Evolutionary conservation across 2,329 filamentous ascomycete genomes (phyloP).

Genomic region (Penicillium brasilianum): DNA sequence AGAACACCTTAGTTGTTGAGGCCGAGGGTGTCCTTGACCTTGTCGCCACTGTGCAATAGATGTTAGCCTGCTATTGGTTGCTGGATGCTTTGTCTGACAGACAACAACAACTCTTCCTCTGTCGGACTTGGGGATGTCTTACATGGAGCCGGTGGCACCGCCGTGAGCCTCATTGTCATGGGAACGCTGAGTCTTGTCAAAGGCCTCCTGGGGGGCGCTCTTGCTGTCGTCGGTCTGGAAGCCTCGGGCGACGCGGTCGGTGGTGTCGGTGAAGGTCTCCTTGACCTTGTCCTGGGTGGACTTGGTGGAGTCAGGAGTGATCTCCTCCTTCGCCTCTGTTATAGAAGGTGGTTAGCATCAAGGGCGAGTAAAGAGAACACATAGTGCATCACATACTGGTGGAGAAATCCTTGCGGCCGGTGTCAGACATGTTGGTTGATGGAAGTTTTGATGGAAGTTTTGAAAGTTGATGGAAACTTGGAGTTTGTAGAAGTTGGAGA

Average conservation of each 20-base stretch:
- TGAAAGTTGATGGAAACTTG: background rate
- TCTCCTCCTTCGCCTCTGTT: conserved; percentile 60
- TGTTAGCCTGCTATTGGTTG: background rate
- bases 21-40: conserved; percentile 52
- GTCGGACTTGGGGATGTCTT: conserved; percentile 21
- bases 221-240: conserved; percentile 60
- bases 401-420: conserved; percentile 65
- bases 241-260: conserved; percentile 60
- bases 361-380: background rate
- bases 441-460: conserved; percentile 28
- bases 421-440: conserved; percentile 62
- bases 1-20: conserved; percentile 38
- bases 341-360: conserved; percentile 29
- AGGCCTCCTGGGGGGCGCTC: conserved; percentile 57
- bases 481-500: no score
- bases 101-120: background rate
- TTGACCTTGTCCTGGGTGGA: conserved; percentile 64
- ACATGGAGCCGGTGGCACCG: conserved; percentile 48
- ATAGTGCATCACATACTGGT: conserved; percentile 47
- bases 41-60: conserved; percentile 42
- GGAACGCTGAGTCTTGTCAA: conserved; percentile 56
- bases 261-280: conserved; percentile 61
- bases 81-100: background rate
- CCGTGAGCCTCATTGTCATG: conserved; percentile 50
- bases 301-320: conserved; percentile 65